A percentile compares a stretch with the other conserved stretches of the same genome.
Conservation (phyloP, 441 rosid species). For the Raphanus hybrid region DNA sequence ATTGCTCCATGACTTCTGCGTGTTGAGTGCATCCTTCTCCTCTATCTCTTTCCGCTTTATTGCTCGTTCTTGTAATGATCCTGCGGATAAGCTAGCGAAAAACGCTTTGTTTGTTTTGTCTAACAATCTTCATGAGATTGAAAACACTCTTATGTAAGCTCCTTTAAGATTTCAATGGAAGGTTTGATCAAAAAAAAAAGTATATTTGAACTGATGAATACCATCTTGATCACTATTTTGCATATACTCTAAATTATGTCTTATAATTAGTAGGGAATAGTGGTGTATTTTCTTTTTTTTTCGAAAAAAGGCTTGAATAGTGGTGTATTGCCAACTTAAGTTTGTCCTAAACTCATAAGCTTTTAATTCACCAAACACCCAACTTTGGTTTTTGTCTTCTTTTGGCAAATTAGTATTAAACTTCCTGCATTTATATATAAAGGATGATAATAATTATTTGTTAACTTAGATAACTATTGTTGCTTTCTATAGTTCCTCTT, state of each 20-base stretch:
- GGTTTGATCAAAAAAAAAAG: not conserved
- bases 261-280: constrained; percentile 5
- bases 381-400: constrained; percentile 33
- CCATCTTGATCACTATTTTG: not conserved
- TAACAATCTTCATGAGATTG: too few species aligned
- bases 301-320: not conserved
- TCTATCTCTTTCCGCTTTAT: too few species aligned
- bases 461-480: not conserved
- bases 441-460: constrained; percentile 7
- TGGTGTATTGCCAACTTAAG: constrained; percentile 26
- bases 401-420: constrained; percentile 14
- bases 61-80: too few species aligned
- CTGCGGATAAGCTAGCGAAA: too few species aligned
- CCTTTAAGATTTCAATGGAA: too few species aligned
- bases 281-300: not conserved
- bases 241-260: not conserved
- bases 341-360: constrained; percentile 26
- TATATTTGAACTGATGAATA: not conserved
- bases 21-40: too few species aligned
- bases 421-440: not conserved
- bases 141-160: too few species aligned
- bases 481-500: constrained; percentile 15
- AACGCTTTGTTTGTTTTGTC: too few species aligned
- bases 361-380: constrained; percentile 36
- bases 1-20: too few species aligned